These are phyloP conservation scores for Mortierella sp. DNA, from an alignment of 371 early-diverging fungal species.

Conservation along the genomic window DNA sequence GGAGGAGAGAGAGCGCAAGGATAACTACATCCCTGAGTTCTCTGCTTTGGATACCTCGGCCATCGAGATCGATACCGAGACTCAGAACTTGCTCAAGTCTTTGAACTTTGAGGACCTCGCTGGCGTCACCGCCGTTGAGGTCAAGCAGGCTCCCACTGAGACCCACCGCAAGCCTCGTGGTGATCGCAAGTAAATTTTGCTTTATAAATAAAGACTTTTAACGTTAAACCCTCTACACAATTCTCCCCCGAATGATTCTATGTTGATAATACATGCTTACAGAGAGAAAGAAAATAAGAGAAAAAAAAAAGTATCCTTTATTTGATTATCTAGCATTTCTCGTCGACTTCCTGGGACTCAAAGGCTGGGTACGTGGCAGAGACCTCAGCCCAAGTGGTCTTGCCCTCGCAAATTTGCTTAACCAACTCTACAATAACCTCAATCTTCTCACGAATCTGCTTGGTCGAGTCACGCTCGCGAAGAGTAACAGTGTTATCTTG, in stretches of 20 bases:
- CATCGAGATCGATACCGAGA: conserved; percentile 98
- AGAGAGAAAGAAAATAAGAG: not conserved
- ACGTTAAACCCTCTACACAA: not conserved
- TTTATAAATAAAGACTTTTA: conserved; percentile 22
- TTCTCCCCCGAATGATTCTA: not conserved
- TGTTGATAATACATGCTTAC: not conserved
- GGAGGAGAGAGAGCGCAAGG: conserved; percentile 99
- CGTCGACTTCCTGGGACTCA: conserved; percentile 58
- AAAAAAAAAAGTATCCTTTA: not conserved
- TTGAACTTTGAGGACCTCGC: conserved; percentile 92
- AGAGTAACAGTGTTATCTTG: conserved; percentile 96
- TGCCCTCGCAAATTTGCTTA: conserved; percentile 75
- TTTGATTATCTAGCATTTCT: conserved; percentile 1
- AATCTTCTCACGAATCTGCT: conserved; percentile 93
- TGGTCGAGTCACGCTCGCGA: conserved; percentile 97
- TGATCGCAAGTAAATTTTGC: conserved; percentile 41
- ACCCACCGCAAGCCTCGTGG: conserved; percentile 50
- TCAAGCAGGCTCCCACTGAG: conserved; percentile 48
- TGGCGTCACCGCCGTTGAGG: conserved; percentile 73
- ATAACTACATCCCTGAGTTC: conserved; percentile 99
- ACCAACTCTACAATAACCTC: conserved; percentile 81
- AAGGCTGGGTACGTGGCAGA: conserved; percentile 72
- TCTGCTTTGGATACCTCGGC: conserved; percentile 96
- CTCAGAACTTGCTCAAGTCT: conserved; percentile 95
- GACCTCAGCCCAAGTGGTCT: conserved; percentile 77